Base-by-base conservation (phyloP, 257 asterid species). In the Cynanchum wilfordii region DNA sequence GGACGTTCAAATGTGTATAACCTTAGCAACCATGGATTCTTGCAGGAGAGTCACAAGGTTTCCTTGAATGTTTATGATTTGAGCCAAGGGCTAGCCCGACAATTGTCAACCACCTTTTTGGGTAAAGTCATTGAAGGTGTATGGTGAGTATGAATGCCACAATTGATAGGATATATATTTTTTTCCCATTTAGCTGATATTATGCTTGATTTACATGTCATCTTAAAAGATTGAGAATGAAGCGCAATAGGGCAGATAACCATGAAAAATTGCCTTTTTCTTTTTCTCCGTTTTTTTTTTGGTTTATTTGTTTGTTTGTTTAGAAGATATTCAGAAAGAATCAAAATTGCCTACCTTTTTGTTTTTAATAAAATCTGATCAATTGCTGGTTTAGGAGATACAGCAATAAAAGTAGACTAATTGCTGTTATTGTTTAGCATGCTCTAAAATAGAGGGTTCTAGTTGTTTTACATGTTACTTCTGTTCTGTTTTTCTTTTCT, bases 51-150 rank as follows among this genome's bases (percentile, higher is more conserved):
- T 72, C 74, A 84, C 87, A 90, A 87, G 82, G 99, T 95, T 40
- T 30, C 81, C 57, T 86, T 95, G 89, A 84, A 90, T 25, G 98
- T 87, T 45, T 95, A 95, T 60, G 99, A 95, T 85, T 82, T 95
- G 44, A 95, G 99, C 84, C 99, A 89, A 75, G 99, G 99, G 56
- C 67, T 95, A 57, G 99, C 99, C 47, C 89, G 95, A 11, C 99
- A 95, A 50, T 71, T 95, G 78, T 95, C 99, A 10, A 80, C 85
- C 4, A 64, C 94, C 9, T 90, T 92, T 77, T 76, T 95, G 87
- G 99, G 98, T 67, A 95, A 95, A 86, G 81, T 86, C 30, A 95
- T 95, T 70, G 99, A 92, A 80, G 99, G 87, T 78, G 87, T 92
- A 86, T 95, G 98, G 99, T 95, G 84, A 77, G 88, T 45, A 52